phyloP scores from a whole-genome alignment of 2,329 filamentous ascomycete genomes.

The Alternaria angustiovoidea region DNA sequence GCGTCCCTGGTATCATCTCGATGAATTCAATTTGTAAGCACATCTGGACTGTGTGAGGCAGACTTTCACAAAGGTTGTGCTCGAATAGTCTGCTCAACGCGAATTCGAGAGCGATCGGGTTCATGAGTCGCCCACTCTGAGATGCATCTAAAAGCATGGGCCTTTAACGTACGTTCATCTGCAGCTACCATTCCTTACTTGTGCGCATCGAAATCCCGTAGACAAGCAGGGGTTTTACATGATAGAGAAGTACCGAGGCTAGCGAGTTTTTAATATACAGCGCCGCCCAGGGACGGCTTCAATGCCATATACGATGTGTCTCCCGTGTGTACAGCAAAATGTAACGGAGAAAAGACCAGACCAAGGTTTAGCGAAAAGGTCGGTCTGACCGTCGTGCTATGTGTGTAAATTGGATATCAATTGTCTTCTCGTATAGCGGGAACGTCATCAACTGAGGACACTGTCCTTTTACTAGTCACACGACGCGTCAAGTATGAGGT shows the following conservation, averaged over 20 bases:
- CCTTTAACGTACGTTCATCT: background rate
- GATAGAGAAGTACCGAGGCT: background rate
- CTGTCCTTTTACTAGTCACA: background rate
- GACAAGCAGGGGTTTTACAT: background rate
- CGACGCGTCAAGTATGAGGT: background rate
- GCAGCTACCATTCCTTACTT: background rate
- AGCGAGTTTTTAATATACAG: background rate
- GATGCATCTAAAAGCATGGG: background rate
- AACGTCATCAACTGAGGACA: background rate
- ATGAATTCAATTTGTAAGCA: background rate
- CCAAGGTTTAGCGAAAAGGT: background rate
- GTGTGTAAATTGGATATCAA: background rate
- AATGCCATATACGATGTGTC: background rate
- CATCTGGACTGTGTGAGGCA: background rate
- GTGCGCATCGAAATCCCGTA: background rate
- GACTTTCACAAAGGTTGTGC: background rate
- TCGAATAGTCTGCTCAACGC: background rate
- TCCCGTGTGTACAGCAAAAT: background rate
- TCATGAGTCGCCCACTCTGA: background rate
- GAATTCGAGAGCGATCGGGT: background rate
- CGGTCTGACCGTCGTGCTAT: background rate
- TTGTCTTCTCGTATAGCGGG: background rate
- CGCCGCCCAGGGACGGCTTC: background rate
- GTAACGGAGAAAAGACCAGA: background rate
- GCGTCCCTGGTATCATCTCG: background rate